Conservation (phyloP, 148 eudicot species). For the Cornus suecica region DNA sequence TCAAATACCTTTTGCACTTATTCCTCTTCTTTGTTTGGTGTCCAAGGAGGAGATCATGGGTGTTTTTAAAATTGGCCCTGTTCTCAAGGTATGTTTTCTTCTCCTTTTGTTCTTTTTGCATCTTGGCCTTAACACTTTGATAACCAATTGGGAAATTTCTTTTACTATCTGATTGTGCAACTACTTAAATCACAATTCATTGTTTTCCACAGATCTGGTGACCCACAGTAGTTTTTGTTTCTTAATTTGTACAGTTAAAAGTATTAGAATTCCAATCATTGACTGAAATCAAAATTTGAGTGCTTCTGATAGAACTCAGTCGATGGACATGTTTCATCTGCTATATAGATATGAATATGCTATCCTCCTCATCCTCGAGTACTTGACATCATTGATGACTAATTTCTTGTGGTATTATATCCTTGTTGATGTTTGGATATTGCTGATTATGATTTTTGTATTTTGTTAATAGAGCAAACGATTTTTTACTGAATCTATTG, state of each 20-base stretch:
- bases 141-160: neutral
- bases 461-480: no score
- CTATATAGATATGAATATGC: neutral
- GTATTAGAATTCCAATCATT: neutral
- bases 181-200: neutral
- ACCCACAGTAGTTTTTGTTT: neutral
- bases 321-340: neutral
- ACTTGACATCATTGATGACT: neutral
- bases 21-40: slow-evolving; percentile 90
- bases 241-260: neutral
- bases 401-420: neutral
- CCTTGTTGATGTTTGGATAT: neutral
- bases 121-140: neutral
- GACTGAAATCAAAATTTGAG: neutral
- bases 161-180: neutral
- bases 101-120: neutral
- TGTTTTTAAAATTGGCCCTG: slow-evolving; percentile 65
- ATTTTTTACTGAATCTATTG: no score
- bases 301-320: neutral
- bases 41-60: slow-evolving; percentile 96
- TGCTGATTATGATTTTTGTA: no score
- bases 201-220: neutral
- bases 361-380: neutral
- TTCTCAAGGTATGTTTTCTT: slow-evolving; percentile 62
- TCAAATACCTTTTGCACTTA: slow-evolving; percentile 94